These are phyloP conservation scores for Cystobasidium pallidum DNA, from an alignment of 1,284 basidiomycete species.

Conservation along the genomic window DNA sequence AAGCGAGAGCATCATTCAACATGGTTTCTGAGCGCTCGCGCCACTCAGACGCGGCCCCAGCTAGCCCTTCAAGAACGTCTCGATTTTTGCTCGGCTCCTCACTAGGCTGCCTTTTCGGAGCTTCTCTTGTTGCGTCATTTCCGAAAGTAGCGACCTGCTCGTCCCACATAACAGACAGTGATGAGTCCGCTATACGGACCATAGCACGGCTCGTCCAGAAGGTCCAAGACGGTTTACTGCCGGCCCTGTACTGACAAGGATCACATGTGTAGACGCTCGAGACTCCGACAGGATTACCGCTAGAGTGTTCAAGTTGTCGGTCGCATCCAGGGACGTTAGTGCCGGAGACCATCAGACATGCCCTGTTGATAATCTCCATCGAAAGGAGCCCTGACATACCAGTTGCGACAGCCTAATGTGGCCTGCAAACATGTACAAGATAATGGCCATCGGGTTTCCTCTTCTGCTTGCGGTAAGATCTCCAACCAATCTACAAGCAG, in stretches of 20 bases:
- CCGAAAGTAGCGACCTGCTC: not conserved
- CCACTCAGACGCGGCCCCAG: not conserved
- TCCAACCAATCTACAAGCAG: conserved; percentile 20
- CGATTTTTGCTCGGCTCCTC: not conserved
- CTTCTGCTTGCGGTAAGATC: not conserved
- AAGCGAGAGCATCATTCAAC: not conserved
- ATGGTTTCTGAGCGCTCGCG: not conserved
- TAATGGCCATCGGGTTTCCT: not conserved
- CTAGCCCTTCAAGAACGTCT: not conserved
- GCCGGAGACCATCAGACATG: too few species aligned
- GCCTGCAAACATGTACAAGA: conserved; percentile 5
- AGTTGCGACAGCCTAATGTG: conserved; percentile 16
- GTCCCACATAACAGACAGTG: not conserved
- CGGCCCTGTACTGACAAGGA: not conserved
- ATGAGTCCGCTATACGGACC: not conserved
- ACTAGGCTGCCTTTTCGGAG: too few species aligned
- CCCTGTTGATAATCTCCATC: too few species aligned
- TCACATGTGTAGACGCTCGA: not conserved
- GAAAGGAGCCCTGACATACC: conserved; percentile 5
- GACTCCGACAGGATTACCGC: not conserved
- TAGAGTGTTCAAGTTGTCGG: not conserved
- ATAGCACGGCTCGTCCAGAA: conserved; percentile 1
- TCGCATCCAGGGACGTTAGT: too few species aligned
- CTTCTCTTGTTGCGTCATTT: too few species aligned
- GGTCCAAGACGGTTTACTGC: not conserved